Base-by-base conservation (phyloP, 2,329 filamentous ascomycete genomes). In the Colletotrichum ledebouriae region DNA sequence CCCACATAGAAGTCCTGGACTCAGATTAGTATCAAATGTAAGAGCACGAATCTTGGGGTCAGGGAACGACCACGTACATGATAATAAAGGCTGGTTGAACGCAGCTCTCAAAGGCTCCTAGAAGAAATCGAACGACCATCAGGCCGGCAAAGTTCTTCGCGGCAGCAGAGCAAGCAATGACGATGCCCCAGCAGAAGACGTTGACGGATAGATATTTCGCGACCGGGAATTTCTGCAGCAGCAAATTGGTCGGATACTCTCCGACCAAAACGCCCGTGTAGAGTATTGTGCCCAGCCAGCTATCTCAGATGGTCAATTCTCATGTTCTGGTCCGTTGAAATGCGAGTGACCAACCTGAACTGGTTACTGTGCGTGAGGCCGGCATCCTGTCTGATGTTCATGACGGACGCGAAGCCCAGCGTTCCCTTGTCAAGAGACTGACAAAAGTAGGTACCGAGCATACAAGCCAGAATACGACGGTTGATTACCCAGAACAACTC, bases 261-360 rank as follows among this genome's bases (percentile, higher is more conserved):
- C 86, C 89, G 44, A 78, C 84, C 34, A 90, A 80, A 73, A 90
- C 87, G 1, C 87, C 87, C 29, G 90, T 87, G 0, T 87, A 82
- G 0, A 83, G 79, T 42, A 90, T 87, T 3, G 85, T 88, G 12
- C 85, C 84, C 15, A 90, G 75, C n/a, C 22, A 22, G 22, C 22
- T 89, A 75, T 0, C 86, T 87, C 12, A 3, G 17, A 33, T 15
- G 1, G 25, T 22, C 17, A 76, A 87, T 88, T 65, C 88, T 80
- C 62, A 29, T 52, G 1, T 84, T 1, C 39, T 7, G 10, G 5
- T 39, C 25, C 22, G 20, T 6, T 2, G 3, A 4, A 25, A 10
- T 29, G 13, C 15, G 7, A n/a, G 15, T 9, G 17, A 12, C 9
- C 7, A 15, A 58, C 64, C 59, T 67, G 52, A 52, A 67, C 20